A percentile compares a stretch with the other conserved stretches of the same genome.
These are phyloP conservation scores for Colletotrichum neosansevieriae DNA, from an alignment of 2,329 filamentous ascomycete genomes.

Conservation along the genomic window DNA sequence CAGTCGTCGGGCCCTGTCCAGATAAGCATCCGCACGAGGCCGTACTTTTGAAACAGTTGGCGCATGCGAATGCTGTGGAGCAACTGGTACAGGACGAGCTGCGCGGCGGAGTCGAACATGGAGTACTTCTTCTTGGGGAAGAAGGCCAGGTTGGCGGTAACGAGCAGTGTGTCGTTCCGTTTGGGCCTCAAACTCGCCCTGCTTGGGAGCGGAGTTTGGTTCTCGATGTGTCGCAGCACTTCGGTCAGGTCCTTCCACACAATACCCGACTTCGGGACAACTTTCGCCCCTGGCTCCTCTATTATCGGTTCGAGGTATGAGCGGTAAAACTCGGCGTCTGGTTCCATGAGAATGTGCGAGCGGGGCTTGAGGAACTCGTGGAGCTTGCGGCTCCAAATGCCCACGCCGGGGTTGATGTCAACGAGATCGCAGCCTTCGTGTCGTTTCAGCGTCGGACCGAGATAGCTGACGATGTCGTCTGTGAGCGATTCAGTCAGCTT, in stretches of 20 bases:
- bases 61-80: conserved; percentile 68
- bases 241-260: conserved; percentile 69
- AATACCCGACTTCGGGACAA: conserved; percentile 70
- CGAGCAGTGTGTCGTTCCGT: conserved; percentile 79
- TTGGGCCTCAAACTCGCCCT: conserved; percentile 56
- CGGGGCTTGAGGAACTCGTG: conserved; percentile 82
- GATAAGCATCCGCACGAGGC: conserved; percentile 82
- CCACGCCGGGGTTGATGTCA: conserved; percentile 85
- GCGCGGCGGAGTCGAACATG: conserved; percentile 67
- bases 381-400: conserved; percentile 82
- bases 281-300: conserved; percentile 58
- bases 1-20: conserved; percentile 76
- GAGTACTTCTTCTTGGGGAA: conserved; percentile 62
- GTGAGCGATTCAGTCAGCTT: neutral
- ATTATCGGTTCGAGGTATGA: conserved; percentile 72
- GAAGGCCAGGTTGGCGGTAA: conserved; percentile 75
- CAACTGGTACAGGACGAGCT: conserved; percentile 72
- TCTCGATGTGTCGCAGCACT: conserved; percentile 65
- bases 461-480: conserved; percentile 78
- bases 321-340: conserved; percentile 68
- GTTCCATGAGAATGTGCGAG: conserved; percentile 86
- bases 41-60: conserved; percentile 78
- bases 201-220: conserved; percentile 61
- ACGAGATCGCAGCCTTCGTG: conserved; percentile 86
- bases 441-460: conserved; percentile 75